phyloP scores from a whole-genome alignment of 2,329 filamentous ascomycete species.

The Coniochaeta pulveracea region DNA sequence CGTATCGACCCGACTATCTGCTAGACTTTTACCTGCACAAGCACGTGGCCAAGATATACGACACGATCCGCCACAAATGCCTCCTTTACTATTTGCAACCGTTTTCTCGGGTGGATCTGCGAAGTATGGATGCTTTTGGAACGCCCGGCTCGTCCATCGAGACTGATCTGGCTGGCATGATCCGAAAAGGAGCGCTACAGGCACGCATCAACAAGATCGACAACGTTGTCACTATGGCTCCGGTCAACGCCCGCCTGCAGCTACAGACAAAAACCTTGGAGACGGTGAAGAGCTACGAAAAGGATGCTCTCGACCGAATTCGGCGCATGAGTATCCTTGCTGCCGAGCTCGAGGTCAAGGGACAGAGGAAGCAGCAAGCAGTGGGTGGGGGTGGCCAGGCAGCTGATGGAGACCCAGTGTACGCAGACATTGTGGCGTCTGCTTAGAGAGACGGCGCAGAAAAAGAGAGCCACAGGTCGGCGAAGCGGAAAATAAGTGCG shows the following conservation, averaged over 20 bases:
- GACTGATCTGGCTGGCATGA: slow-evolving; percentile 68
- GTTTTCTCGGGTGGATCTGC: slow-evolving; percentile 76
- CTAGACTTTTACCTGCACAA: slow-evolving; percentile 76
- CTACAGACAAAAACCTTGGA: slow-evolving; percentile 62
- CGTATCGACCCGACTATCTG: slow-evolving; percentile 76
- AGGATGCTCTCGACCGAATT: slow-evolving; percentile 64
- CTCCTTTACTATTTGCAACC: slow-evolving; percentile 89
- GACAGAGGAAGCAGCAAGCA: slow-evolving; percentile 7
- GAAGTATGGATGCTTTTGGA: slow-evolving; percentile 72
- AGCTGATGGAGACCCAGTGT: too few species aligned
- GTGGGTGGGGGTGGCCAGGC: too few species aligned
- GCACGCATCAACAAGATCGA: slow-evolving; percentile 81
- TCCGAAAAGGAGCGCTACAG: slow-evolving; percentile 57
- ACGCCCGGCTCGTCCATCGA: slow-evolving; percentile 52
- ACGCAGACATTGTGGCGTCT: too few species aligned
- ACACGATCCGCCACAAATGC: slow-evolving; percentile 73
- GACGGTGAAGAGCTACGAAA: slow-evolving; percentile 60
- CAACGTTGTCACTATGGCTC: slow-evolving; percentile 62
- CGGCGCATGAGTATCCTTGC: slow-evolving; percentile 65
- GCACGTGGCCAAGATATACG: slow-evolving; percentile 61
- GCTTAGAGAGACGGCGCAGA: too few species aligned
- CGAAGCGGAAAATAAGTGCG: too few species aligned
- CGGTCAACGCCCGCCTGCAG: slow-evolving; percentile 51
- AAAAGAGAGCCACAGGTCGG: too few species aligned
- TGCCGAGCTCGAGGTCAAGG: slow-evolving; percentile 62